Conservation (phyloP, 805 yeast genomes). For the Naumovozyma dairenensis region DNA sequence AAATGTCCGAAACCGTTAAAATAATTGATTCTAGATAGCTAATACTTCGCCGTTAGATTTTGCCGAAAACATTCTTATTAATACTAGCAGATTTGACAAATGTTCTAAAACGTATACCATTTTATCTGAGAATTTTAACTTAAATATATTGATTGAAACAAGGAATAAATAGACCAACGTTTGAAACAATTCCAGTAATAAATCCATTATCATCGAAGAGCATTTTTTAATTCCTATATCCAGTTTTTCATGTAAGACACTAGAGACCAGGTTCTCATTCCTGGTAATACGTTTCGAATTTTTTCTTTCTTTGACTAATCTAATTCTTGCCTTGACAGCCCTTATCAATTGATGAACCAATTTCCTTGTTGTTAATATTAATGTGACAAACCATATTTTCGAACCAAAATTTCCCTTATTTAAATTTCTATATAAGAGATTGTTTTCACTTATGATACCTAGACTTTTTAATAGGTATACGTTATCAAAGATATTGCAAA, state of each 20-base stretch:
- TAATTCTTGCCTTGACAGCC: conserved; percentile 7
- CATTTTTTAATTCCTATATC: conserved; percentile 7
- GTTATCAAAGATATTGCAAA: conserved; percentile 22
- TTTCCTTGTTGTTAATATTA: conserved; percentile 18
- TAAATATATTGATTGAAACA: conserved; percentile 15
- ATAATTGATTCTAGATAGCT: no score
- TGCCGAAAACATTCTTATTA: conserved; percentile 15
- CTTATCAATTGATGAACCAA: conserved; percentile 8
- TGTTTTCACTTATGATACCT: conserved; percentile 21
- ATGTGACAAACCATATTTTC: conserved; percentile 22
- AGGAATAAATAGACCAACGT: conserved; percentile 16
- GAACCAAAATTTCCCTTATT: conserved; percentile 23
- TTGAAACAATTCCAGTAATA: conserved; percentile 21
- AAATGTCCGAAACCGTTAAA: no score
- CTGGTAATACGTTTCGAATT: not conserved
- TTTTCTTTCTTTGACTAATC: conserved; percentile 10
- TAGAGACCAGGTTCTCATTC: conserved; percentile 9
- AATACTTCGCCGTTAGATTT: no score
- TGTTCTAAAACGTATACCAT: conserved; percentile 13
- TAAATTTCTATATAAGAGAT: conserved; percentile 16
- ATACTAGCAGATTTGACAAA: conserved; percentile 16
- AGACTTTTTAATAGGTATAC: conserved; percentile 20
- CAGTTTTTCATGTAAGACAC: conserved; percentile 14
- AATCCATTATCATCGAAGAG: conserved; percentile 9
- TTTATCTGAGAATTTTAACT: conserved; percentile 8